Conservation (phyloP, 192 early-diverging fungal species). For the Coemansia sp. region DNA sequence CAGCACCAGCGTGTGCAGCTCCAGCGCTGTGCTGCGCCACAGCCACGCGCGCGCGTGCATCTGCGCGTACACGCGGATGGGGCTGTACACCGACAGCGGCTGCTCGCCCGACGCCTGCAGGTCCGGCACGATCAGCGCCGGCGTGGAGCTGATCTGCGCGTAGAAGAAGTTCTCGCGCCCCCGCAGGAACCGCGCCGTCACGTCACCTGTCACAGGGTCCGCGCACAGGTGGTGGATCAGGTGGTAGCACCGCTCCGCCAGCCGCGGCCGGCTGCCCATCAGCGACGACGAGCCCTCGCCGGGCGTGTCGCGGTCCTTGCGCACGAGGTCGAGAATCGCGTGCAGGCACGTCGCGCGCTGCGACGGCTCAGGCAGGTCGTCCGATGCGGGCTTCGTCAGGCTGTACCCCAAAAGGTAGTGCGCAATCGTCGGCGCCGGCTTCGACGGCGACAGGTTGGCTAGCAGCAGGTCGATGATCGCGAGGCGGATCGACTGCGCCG, state of each 20-base stretch:
- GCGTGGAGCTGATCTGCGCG: constrained; percentile 56
- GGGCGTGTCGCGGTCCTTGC: constrained; percentile 42
- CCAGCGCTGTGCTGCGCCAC: constrained; percentile 81
- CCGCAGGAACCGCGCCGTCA: constrained; percentile 79
- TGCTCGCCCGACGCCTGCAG: not conserved
- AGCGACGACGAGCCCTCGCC: constrained; percentile 38
- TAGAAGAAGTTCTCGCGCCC: constrained; percentile 76
- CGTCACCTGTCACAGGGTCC: constrained; percentile 62
- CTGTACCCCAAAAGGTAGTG: constrained; percentile 91
- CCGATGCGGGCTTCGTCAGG: constrained; percentile 42
- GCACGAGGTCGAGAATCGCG: constrained; percentile 62
- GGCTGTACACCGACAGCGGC: constrained; percentile 13
- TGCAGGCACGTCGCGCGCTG: constrained; percentile 62
- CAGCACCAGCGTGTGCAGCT: constrained; percentile 72
- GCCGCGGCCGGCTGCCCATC: constrained; percentile 69
- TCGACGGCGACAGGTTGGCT: constrained; percentile 61
- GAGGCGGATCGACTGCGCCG: constrained; percentile 66
- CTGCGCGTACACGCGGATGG: constrained; percentile 47
- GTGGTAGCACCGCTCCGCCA: constrained; percentile 87
- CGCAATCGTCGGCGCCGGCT: constrained; percentile 71
- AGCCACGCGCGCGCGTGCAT: constrained; percentile 91
- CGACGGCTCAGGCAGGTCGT: constrained; percentile 41
- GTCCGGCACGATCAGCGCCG: constrained; percentile 7
- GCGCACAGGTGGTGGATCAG: constrained; percentile 82
- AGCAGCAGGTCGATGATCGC: constrained; percentile 86